Percentiles rank a stretch among this genome's conserved stretches.
These are phyloP conservation scores for Saturnispora gosingensis DNA, from an alignment of 805 yeast genomes.

Conservation along the genomic window DNA sequence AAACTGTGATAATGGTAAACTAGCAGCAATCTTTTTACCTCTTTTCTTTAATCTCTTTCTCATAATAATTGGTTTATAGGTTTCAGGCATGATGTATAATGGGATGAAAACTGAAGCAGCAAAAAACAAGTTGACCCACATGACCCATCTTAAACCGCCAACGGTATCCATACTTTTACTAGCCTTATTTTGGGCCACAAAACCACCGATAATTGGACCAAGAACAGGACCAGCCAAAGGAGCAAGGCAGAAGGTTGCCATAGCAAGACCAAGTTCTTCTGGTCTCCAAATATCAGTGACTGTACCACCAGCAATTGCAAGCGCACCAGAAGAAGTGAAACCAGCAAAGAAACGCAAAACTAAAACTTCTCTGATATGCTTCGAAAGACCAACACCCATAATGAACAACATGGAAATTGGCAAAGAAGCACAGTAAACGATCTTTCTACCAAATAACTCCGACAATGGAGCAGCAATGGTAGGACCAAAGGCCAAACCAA, in stretches of 20 bases:
- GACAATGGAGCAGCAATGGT: conserved; percentile 64
- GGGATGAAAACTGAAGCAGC: conserved; percentile 46
- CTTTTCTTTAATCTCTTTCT: conserved; percentile 51
- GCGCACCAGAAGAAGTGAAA: conserved; percentile 68
- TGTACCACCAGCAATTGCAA: conserved; percentile 81
- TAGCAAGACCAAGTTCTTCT: conserved; percentile 58
- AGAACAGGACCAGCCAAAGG: conserved; percentile 76
- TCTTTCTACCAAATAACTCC: conserved; percentile 59
- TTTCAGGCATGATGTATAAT: conserved; percentile 48
- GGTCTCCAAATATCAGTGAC: conserved; percentile 69
- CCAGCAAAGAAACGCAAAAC: conserved; percentile 71
- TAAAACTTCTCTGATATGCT: conserved; percentile 50
- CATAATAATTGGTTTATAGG: conserved; percentile 62
- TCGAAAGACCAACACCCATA: conserved; percentile 63
- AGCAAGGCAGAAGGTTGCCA: conserved; percentile 68
- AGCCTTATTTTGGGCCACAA: conserved; percentile 45
- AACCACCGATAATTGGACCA: conserved; percentile 70
- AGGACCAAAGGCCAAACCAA: conserved; percentile 69
- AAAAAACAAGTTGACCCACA: conserved; percentile 65
- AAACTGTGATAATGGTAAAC: conserved; percentile 29
- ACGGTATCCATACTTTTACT: conserved; percentile 13
- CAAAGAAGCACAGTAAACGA: conserved; percentile 48
- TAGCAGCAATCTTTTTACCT: conserved; percentile 38
- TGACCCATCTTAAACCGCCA: conserved; percentile 58
- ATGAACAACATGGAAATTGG: conserved; percentile 63